phyloP scores from a whole-genome alignment of 1,139 yeast species.

The Geotrichum reessii region DNA sequence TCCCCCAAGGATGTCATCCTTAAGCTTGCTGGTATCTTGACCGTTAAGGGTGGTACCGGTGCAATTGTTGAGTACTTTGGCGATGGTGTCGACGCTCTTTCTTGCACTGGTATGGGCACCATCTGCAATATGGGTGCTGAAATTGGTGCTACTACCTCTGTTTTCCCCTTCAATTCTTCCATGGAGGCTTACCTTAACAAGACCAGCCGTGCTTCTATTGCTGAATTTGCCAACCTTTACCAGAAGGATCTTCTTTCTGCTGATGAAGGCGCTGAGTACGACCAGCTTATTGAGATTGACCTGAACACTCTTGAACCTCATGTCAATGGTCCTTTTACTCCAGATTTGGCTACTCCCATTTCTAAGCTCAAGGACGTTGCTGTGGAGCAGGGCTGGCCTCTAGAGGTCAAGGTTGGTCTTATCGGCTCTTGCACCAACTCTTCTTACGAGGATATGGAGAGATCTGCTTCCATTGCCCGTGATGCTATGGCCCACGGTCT shows the following conservation, averaged over 20 bases:
- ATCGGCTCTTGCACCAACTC: slow-evolving; percentile 98
- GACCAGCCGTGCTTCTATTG: slow-evolving; percentile 77
- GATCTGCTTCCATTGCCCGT: slow-evolving; percentile 79
- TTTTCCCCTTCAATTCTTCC: slow-evolving; percentile 91
- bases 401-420: slow-evolving; percentile 60
- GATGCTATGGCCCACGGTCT: slow-evolving; percentile 84
- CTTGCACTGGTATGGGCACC: slow-evolving; percentile 99
- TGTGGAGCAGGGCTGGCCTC: slow-evolving; percentile 72
- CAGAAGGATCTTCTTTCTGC: slow-evolving; percentile 76
- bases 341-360: slow-evolving; percentile 85
- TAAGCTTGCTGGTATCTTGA: slow-evolving; percentile 77
- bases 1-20: slow-evolving; percentile 95
- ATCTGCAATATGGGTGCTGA: slow-evolving; percentile 99
- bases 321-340: slow-evolving; percentile 92
- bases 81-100: slow-evolving; percentile 76
- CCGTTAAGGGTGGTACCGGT: slow-evolving; percentile 98
- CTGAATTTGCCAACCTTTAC: slow-evolving; percentile 58
- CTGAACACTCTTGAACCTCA: slow-evolving; percentile 75
- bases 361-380: slow-evolving; percentile 64
- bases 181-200: slow-evolving; percentile 74
- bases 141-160: slow-evolving; percentile 95
- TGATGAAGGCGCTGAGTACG: slow-evolving; percentile 78
- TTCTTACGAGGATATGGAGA: slow-evolving; percentile 94
- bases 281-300: slow-evolving; percentile 74
- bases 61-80: slow-evolving; percentile 93